These are phyloP conservation scores for Cyclaneusma minus DNA, from an alignment of 2,329 filamentous ascomycete species.

Conservation along the genomic window DNA sequence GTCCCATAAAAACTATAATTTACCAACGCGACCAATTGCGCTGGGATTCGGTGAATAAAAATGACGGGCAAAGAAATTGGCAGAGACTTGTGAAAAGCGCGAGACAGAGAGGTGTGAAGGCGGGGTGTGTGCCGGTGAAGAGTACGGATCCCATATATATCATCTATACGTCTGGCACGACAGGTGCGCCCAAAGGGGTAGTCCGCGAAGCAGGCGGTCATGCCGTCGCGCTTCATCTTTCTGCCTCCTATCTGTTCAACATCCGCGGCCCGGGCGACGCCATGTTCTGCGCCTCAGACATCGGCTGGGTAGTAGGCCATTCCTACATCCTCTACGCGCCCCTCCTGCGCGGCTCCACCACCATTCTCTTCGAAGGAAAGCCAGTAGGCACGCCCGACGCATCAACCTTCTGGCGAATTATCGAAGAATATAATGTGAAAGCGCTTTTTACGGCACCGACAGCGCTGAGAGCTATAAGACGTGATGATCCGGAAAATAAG, in stretches of 20 bases:
- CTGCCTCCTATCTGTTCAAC: conserved; percentile 69
- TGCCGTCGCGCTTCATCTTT: conserved; percentile 70
- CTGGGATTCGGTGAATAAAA: conserved; percentile 56
- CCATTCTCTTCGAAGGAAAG: conserved; percentile 86
- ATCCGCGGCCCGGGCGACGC: conserved; percentile 76
- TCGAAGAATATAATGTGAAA: conserved; percentile 76
- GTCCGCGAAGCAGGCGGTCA: conserved; percentile 72
- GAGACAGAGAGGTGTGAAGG: conserved; percentile 47
- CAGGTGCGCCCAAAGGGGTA: conserved; percentile 70
- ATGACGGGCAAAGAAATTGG: conserved; percentile 65
- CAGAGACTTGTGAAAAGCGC: conserved; percentile 60
- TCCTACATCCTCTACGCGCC: conserved; percentile 84
- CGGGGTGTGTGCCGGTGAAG: conserved; percentile 61
- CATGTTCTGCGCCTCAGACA: conserved; percentile 56
- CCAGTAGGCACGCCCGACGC: conserved; percentile 80
- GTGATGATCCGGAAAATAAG: conserved; percentile 65
- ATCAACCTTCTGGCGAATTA: conserved; percentile 73
- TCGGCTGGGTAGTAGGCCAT: conserved; percentile 83
- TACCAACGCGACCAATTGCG: conserved; percentile 69
- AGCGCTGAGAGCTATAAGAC: conserved; percentile 72
- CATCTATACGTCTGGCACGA: conserved; percentile 79
- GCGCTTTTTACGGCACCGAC: conserved; percentile 76
- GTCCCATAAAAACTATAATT: conserved; percentile 60
- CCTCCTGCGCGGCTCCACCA: conserved; percentile 70
- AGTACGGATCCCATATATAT: conserved; percentile 75